Conservation (phyloP, 163 green algal genomes). For the Volvox carteri region DNA sequence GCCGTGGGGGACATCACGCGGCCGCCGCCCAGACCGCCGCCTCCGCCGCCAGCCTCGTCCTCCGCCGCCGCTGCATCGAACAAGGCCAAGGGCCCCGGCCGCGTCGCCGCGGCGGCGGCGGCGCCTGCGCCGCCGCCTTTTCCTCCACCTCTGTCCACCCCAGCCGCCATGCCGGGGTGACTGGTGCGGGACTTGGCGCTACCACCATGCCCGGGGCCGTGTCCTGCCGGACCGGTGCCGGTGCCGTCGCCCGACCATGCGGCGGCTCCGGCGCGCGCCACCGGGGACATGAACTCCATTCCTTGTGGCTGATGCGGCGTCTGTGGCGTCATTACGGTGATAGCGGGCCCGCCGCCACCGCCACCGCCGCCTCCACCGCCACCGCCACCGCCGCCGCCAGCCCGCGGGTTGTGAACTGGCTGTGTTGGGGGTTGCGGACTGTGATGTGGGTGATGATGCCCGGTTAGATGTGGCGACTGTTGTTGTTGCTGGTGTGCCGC, state of each 20-base stretch:
- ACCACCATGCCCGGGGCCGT: background rate
- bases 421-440: background rate
- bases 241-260: background rate
- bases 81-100: constrained; percentile 11
- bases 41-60: constrained; percentile 1
- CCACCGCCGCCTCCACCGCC: background rate
- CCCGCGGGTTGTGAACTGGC: background rate
- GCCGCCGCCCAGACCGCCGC: background rate
- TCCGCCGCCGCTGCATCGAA: constrained; percentile 41
- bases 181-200: background rate
- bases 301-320: background rate
- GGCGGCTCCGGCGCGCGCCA: constrained; percentile 22
- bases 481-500: background rate
- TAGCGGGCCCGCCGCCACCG: background rate
- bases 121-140: background rate
- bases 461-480: background rate
- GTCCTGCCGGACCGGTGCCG: background rate
- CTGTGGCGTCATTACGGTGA: background rate
- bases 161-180: background rate
- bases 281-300: background rate
- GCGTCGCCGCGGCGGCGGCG: background rate
- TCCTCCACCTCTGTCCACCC: background rate
- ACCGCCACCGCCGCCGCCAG: background rate
- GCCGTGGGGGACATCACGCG: constrained; percentile 3
- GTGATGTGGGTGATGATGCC: background rate